Percentiles rank a stretch among this genome's conserved stretches.
phyloP scores from a whole-genome alignment of 2,329 filamentous ascomycete species.

The Colletotrichum neosansevieriae region DNA sequence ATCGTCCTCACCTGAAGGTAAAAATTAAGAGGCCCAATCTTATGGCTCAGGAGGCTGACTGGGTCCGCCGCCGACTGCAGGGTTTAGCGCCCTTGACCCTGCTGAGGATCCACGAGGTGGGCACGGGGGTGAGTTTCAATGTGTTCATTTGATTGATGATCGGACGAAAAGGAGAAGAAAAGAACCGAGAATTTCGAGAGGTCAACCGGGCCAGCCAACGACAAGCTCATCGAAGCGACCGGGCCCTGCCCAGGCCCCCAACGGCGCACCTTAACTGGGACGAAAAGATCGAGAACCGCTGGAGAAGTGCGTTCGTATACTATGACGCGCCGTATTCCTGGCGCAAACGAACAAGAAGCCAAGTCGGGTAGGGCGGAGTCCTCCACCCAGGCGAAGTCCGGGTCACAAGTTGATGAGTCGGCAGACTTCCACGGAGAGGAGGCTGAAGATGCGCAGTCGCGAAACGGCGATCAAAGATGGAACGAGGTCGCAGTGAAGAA shows the following conservation, averaged over 20 bases:
- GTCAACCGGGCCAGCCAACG: neutral
- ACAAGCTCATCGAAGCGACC: neutral
- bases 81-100: conserved; percentile 38
- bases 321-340: conserved; percentile 8
- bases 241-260: neutral
- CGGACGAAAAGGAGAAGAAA: conserved; percentile 25
- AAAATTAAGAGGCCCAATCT: conserved; percentile 21
- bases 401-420: conserved; percentile 26
- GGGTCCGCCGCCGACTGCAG: conserved; percentile 17
- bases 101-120: conserved; percentile 32
- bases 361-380: conserved; percentile 19
- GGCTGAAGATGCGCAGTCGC: neutral
- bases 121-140: conserved; percentile 31
- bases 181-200: neutral
- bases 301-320: neutral
- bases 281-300: conserved; percentile 12
- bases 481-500: conserved; percentile 5
- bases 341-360: conserved; percentile 15
- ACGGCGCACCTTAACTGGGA: conserved; percentile 1
- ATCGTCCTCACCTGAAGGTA: conserved; percentile 17
- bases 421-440: neutral
- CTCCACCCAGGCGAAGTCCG: conserved; percentile 17
- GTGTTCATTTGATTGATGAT: conserved; percentile 36
- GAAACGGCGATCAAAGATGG: neutral
- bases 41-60: conserved; percentile 26